phyloP scores from a whole-genome alignment of 2,329 filamentous ascomycete species.

The Aspergillus jensenii region DNA sequence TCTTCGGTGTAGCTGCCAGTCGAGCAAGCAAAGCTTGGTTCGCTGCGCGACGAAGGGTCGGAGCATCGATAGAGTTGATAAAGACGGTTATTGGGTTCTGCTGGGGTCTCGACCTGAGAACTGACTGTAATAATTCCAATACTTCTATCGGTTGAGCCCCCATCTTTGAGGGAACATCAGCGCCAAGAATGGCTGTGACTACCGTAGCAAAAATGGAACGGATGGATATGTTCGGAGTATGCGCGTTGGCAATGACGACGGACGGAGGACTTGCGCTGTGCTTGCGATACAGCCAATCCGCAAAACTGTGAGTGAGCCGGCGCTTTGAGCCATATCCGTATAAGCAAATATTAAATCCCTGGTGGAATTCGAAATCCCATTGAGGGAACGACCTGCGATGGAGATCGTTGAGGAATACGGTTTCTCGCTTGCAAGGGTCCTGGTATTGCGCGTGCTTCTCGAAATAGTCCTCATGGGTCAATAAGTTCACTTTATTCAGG shows the following conservation, averaged over 20 bases:
- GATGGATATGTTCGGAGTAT: constrained; percentile 52
- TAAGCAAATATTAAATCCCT: constrained; percentile 84
- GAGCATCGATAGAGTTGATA: constrained; percentile 83
- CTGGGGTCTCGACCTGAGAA: constrained; percentile 54
- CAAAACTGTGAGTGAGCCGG: constrained; percentile 71
- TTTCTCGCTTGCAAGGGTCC: constrained; percentile 70
- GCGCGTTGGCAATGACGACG: constrained; percentile 86
- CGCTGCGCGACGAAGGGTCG: constrained; percentile 68
- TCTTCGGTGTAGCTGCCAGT: constrained; percentile 69
- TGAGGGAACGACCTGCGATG: constrained; percentile 83
- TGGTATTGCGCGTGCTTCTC: constrained; percentile 61
- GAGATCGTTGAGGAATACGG: constrained; percentile 69
- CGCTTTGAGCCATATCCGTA: constrained; percentile 94
- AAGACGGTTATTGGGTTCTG: constrained; percentile 61
- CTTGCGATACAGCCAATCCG: constrained; percentile 63
- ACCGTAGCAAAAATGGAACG: constrained; percentile 57
- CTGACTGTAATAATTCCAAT: constrained; percentile 63
- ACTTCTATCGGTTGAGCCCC: constrained; percentile 68
- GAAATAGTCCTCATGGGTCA: constrained; percentile 93
- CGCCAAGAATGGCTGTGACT: constrained; percentile 58
- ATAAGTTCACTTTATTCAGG: constrained; percentile 68
- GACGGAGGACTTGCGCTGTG: constrained; percentile 44
- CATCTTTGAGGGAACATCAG: constrained; percentile 48
- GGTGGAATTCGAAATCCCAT: constrained; percentile 85
- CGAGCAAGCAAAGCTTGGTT: constrained; percentile 73